A percentile compares a stretch with the other conserved stretches of the same genome.
Evolutionary conservation across 371 early-diverging fungal species (phyloP).

Genomic region (Blakeslea trispora): DNA sequence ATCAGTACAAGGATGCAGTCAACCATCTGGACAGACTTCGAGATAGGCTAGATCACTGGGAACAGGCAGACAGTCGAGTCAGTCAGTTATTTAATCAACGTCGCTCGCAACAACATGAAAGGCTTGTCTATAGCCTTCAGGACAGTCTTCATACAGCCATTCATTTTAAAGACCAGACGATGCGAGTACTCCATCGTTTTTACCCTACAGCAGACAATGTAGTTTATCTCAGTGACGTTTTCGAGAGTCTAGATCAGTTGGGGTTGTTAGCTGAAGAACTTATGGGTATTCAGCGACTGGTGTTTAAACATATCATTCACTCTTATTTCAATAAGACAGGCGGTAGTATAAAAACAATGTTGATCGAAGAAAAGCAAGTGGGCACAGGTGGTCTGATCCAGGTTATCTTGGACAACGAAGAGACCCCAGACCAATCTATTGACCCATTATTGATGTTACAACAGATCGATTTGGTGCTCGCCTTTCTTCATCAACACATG

Average conservation of each 20-base stretch:
- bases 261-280: slow-evolving; percentile 18
- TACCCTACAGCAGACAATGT: background rate
- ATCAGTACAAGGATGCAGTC: slow-evolving; percentile 5
- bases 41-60: background rate
- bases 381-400: slow-evolving; percentile 10
- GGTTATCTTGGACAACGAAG: slow-evolving; percentile 5
- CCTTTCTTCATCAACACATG: slow-evolving; percentile 17
- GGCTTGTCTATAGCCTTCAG: slow-evolving; percentile 9
- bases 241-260: slow-evolving; percentile 15
- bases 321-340: slow-evolving; percentile 17
- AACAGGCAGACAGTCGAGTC: background rate
- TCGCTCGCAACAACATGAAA: background rate
- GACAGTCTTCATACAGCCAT: slow-evolving; percentile 16
- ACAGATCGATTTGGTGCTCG: slow-evolving; percentile 18
- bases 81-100: background rate
- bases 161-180: slow-evolving; percentile 12
- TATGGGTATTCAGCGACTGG: slow-evolving; percentile 11
- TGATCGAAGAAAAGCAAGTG: background rate
- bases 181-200: slow-evolving; percentile 7
- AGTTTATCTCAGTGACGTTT: slow-evolving; percentile 3
- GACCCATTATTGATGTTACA: slow-evolving; percentile 20
- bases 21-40: slow-evolving; percentile 3
- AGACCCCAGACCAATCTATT: slow-evolving; percentile 1
- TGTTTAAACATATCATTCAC: slow-evolving; percentile 23
- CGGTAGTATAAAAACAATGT: slow-evolving; percentile 3